These are phyloP conservation scores for Botrytis hyacinthi DNA, from an alignment of 2,329 filamentous ascomycete species.

Conservation along the genomic window DNA sequence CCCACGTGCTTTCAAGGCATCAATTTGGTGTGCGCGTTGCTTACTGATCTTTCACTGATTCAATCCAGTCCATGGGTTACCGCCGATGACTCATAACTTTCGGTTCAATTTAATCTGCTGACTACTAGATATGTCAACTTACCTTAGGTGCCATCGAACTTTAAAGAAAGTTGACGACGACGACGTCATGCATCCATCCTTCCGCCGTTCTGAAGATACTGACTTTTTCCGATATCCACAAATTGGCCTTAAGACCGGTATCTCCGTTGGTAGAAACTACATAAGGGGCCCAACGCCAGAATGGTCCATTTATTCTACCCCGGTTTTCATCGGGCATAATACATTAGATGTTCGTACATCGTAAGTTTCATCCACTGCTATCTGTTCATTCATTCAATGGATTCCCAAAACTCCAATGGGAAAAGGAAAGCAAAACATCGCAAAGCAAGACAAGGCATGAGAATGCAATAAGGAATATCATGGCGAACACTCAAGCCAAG, in stretches of 20 bases:
- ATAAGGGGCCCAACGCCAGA: not conserved
- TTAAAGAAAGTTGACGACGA: not conserved
- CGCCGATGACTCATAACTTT: not conserved
- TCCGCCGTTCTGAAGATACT: too few relatives aligned
- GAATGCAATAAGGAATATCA: not conserved
- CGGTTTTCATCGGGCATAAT: not conserved
- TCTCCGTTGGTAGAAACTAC: not conserved
- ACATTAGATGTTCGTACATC: not conserved
- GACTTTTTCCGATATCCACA: not conserved
- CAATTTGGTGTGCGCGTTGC: constrained; percentile 2
- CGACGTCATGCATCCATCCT: not conserved
- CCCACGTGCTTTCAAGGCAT: not conserved
- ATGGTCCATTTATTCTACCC: not conserved
- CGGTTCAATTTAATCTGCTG: not conserved
- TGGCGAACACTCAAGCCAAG: not conserved
- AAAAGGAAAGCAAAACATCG: not conserved
- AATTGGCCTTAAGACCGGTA: not conserved
- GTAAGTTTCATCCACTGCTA: not conserved
- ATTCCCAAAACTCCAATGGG: not conserved
- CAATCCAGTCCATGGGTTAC: not conserved
- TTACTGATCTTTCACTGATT: not conserved
- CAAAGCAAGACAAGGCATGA: not conserved
- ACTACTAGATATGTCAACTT: not conserved
- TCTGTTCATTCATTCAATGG: not conserved
- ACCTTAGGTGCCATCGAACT: too few relatives aligned